Conservation (phyloP, 2,329 filamentous ascomycete genomes). For the Drechslerella dactyloides region DNA sequence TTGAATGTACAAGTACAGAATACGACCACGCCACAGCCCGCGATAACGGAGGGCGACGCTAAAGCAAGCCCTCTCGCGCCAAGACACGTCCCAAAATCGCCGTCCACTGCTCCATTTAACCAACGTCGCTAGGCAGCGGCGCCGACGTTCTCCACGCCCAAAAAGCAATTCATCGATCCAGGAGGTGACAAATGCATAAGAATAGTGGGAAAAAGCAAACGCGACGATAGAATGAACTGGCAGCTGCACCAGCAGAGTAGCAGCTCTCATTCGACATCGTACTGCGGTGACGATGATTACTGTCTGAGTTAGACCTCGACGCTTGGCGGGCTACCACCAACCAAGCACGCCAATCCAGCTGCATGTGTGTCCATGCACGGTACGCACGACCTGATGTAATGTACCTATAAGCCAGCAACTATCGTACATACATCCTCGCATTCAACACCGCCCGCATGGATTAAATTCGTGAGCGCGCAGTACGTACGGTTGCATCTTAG, state of each 20-base stretch:
- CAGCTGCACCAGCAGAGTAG: background rate
- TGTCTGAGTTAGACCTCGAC: constrained; percentile 7
- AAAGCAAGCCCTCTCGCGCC: constrained; percentile 6
- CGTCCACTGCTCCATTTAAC: constrained; percentile 18
- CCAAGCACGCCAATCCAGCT: constrained; percentile 34
- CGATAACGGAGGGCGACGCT: constrained; percentile 11
- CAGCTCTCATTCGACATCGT: constrained; percentile 13
- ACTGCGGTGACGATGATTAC: constrained; percentile 9
- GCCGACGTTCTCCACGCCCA: constrained; percentile 18
- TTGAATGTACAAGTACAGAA: background rate
- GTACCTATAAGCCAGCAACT: background rate
- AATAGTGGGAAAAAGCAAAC: constrained; percentile 27
- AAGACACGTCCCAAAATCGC: constrained; percentile 30
- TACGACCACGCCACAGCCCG: constrained; percentile 24
- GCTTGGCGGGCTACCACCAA: constrained; percentile 21
- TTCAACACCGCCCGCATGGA: background rate
- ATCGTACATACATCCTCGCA: background rate
- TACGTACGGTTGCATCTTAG: constrained; percentile 26
- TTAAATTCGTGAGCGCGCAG: constrained; percentile 13
- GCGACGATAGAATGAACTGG: background rate
- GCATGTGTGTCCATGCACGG: constrained; percentile 15
- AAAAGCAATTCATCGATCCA: constrained; percentile 41
- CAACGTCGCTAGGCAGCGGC: constrained; percentile 32
- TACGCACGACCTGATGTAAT: constrained; percentile 1
- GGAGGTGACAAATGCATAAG: constrained; percentile 27